Conservation (phyloP, 495 filamentous ascomycete species). For the Penicillium ochrochloron region DNA sequence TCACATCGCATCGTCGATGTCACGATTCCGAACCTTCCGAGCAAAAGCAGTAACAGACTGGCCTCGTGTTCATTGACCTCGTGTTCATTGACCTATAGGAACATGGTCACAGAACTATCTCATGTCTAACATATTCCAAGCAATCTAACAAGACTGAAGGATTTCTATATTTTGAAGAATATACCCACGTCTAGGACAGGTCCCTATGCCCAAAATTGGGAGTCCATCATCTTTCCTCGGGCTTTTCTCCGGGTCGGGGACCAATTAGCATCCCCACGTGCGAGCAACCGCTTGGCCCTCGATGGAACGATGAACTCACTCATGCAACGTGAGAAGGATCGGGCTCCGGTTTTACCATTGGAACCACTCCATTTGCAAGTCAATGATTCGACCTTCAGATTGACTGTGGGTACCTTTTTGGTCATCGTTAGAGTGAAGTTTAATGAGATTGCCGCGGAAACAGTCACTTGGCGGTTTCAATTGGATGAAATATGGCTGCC, state of each 20-base stretch:
- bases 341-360: not conserved
- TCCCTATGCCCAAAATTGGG: not conserved
- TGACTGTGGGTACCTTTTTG: not conserved
- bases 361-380: not conserved
- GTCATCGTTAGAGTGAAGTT: not conserved
- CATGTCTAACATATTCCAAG: no score
- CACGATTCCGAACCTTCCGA: not conserved
- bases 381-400: not conserved
- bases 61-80: not conserved
- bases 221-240: not conserved
- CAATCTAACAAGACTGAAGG: no score
- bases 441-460: not conserved
- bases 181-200: not conserved
- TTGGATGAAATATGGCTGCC: not conserved
- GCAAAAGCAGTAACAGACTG: not conserved
- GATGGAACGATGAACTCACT: not conserved
- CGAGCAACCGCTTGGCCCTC: not conserved
- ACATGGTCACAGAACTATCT: no score
- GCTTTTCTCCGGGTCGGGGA: not conserved
- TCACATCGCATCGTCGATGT: not conserved
- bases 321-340: not conserved
- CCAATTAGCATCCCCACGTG: constrained; percentile 1
- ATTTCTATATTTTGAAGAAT: not conserved
- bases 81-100: not conserved
- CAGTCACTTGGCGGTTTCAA: not conserved